Evolutionary conservation across 139 green algal species (phyloP).

Genomic region (Chlamydomonas urium): DNA sequence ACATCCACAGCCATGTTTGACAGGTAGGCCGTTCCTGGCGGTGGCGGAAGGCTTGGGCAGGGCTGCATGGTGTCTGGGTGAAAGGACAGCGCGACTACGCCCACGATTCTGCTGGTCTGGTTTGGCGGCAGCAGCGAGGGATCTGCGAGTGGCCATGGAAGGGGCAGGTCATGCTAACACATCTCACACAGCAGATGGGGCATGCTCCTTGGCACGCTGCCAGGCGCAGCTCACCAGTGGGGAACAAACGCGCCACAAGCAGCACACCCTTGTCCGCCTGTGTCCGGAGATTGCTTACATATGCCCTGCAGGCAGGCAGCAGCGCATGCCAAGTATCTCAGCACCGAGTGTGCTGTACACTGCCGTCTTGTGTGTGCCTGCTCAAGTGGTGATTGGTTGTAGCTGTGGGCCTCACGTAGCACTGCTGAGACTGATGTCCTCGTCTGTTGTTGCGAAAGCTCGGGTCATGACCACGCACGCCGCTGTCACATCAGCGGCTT

Average conservation of each 20-base stretch:
- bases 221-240: background rate
- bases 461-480: constrained; percentile 15
- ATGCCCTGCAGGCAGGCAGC: background rate
- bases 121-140: constrained; percentile 8
- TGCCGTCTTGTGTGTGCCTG: background rate
- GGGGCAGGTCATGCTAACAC: background rate
- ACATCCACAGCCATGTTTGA: constrained; percentile 30
- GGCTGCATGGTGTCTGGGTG: constrained; percentile 10
- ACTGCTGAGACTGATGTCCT: constrained; percentile 13
- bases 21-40: constrained; percentile 15
- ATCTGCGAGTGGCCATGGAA: background rate
- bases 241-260: background rate
- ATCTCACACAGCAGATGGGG: background rate
- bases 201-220: background rate
- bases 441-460: constrained; percentile 12
- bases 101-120: constrained; percentile 13
- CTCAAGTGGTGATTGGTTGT: too few species aligned
- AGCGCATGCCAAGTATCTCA: too few species aligned
- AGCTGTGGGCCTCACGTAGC: constrained; percentile 11
- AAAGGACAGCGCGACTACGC: constrained; percentile 11
- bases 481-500: background rate
- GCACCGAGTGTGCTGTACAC: background rate
- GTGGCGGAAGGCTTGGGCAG: constrained; percentile 16
- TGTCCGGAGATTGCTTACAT: too few species aligned
- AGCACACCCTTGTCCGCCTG: background rate